Evolutionary conservation across 768 basidiomycete genomes (phyloP), one percentile per base, ranked within the genome.

Genomic region (Mycena latifolia): DNA sequence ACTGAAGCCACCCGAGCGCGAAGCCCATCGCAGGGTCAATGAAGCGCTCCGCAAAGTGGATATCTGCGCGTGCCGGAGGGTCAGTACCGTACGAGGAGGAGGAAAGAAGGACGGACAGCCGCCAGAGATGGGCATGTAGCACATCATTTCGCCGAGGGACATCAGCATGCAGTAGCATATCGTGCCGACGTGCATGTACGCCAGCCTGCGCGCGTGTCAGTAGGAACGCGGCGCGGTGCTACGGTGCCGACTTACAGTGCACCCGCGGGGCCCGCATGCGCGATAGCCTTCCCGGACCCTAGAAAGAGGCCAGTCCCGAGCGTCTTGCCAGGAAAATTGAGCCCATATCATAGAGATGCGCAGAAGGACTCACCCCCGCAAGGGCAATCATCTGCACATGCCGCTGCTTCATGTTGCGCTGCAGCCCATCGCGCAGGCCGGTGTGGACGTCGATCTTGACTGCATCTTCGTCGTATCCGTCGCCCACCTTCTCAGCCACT

Each of bases 271-370:
- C 89, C 89, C 7, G 83, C 87, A 29, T 80, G 79, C 0, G 81
- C 78, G 25, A 89, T 79, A 17, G 82, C 79, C 41, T 74, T 77
- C 1, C 85, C 88, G 4, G 85, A 82, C 7, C 86, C 84, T 17
- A 89, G 74, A 74, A 89, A 88, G 5, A 89, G 77, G 54, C 88
- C 87, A 2, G 86, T 87, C 20, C 87, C 86, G 58, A 85, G 84
- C 68, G 78, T 81, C 79, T 56, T 76, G 74, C 11, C 76, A 12
- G 12, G 67, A 35, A 74, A 75, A 77, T 76, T 3, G n/a, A n/a
- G n/a, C n/a, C n/a, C n/a, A n/a, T n/a, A 77, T 75, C 52, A 78
- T 24, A 7, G 28, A 27, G 22, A 24, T 17, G 14, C 1, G 25
- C 18, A 28, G 39, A 14, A 20, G 24, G 17, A 22, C 65, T 11